phyloP scores from a whole-genome alignment of 345 rosid species.

The Syzygium oleosum region DNA sequence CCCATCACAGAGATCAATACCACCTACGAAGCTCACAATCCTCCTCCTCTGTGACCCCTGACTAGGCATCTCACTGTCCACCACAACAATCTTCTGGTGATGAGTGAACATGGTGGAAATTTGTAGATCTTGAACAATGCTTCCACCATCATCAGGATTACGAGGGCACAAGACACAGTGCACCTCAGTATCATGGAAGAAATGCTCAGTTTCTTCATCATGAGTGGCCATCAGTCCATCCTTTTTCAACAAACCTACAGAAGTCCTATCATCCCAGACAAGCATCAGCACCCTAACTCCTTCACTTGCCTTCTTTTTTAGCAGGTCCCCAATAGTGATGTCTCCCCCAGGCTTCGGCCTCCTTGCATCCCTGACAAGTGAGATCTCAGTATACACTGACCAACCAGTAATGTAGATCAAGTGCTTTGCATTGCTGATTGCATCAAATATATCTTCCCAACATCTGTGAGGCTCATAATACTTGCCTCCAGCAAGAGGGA shows the following conservation, averaged over 20 bases:
- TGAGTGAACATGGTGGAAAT: slow-evolving; percentile 96
- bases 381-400: slow-evolving; percentile 94
- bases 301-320: slow-evolving; percentile 85
- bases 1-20: slow-evolving; percentile 97
- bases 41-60: slow-evolving; percentile 56
- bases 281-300: slow-evolving; percentile 91
- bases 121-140: slow-evolving; percentile 79
- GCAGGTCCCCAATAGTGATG: slow-evolving; percentile 66
- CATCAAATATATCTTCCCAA: slow-evolving; percentile 96
- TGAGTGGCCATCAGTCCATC: slow-evolving; percentile 98
- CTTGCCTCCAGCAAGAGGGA: slow-evolving; percentile 90
- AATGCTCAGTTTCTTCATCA: slow-evolving; percentile 83
- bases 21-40: slow-evolving; percentile 91
- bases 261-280: slow-evolving; percentile 98
- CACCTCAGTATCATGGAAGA: slow-evolving; percentile 61
- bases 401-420: slow-evolving; percentile 94
- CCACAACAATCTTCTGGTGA: slow-evolving; percentile 97
- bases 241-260: slow-evolving; percentile 73
- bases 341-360: slow-evolving; percentile 97
- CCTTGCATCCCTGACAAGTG: slow-evolving; percentile 79
- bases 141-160: slow-evolving; percentile 96
- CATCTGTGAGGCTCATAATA: slow-evolving; percentile 80
- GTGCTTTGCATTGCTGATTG: slow-evolving; percentile 78
- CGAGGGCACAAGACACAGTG: slow-evolving; percentile 92
- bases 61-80: slow-evolving; percentile 71